These are phyloP conservation scores for Fusarium sp. DNA, from an alignment of 2,329 filamentous ascomycete genomes.

Conservation along the genomic window DNA sequence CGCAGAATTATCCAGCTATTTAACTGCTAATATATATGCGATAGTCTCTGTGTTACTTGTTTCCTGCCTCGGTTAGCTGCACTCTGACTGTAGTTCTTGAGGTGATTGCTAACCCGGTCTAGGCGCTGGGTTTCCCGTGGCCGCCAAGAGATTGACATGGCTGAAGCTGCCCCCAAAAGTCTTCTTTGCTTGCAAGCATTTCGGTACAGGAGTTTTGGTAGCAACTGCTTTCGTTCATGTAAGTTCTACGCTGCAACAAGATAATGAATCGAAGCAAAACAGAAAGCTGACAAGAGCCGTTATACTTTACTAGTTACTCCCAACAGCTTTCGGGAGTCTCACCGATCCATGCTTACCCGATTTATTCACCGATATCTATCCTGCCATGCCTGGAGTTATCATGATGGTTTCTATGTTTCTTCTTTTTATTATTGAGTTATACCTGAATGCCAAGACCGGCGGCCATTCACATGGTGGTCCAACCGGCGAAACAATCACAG, in stretches of 20 bases:
- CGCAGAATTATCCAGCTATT: not conserved
- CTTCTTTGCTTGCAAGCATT: slow-evolving; percentile 76
- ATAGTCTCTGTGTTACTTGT: slow-evolving; percentile 51
- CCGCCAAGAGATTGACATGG: slow-evolving; percentile 70
- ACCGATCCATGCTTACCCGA: slow-evolving; percentile 70
- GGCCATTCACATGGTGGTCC: slow-evolving; percentile 72
- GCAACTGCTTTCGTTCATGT: slow-evolving; percentile 82
- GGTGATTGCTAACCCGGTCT: not conserved
- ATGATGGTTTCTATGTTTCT: slow-evolving; percentile 75
- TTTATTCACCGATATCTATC: slow-evolving; percentile 72
- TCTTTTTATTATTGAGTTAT: slow-evolving; percentile 75
- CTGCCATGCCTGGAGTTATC: slow-evolving; percentile 74
- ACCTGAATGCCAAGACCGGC: slow-evolving; percentile 71
- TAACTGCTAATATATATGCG: not conserved
- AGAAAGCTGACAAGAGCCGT: slow-evolving; percentile 6
- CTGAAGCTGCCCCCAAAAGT: slow-evolving; percentile 70
- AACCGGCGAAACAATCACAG: slow-evolving; percentile 55
- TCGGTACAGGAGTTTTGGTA: slow-evolving; percentile 80
- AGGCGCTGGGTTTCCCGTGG: slow-evolving; percentile 68
- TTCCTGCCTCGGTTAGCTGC: slow-evolving; percentile 46
- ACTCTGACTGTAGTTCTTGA: accelerated
- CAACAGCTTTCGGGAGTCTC: slow-evolving; percentile 70
- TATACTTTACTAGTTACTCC: slow-evolving; percentile 62
- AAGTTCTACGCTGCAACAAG: slow-evolving; percentile 39
- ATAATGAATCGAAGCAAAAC: too few relatives aligned